Conservation (phyloP, 306 rosid genomes). For the Castanea crenata region DNA sequence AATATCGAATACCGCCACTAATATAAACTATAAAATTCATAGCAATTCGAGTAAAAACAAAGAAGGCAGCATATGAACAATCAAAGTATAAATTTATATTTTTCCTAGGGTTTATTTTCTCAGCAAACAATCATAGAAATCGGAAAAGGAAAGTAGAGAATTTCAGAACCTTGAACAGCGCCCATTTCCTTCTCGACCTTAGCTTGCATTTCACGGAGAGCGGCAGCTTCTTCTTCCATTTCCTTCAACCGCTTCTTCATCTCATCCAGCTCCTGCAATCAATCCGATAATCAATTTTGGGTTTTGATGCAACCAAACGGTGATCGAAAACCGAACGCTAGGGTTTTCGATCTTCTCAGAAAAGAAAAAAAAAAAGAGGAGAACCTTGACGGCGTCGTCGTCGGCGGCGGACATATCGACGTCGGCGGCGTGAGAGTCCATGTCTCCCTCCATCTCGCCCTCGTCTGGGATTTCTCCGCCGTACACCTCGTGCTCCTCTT, state of each 20-base stretch:
- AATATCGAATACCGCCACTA: neutral
- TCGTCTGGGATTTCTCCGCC: conserved; percentile 95
- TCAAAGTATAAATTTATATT: neutral
- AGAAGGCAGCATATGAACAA: neutral
- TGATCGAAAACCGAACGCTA: neutral
- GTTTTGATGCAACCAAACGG: neutral
- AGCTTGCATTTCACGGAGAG: conserved; percentile 96
- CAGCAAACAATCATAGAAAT: neutral
- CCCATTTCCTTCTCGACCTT: conserved; percentile 98
- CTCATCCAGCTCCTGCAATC: conserved; percentile 73
- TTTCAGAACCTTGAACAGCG: conserved; percentile 66
- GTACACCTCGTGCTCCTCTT: conserved; percentile 95
- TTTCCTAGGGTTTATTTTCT: neutral
- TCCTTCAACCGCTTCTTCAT: conserved; percentile 92
- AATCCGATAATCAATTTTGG: neutral
- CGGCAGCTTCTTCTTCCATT: conserved; percentile 97
- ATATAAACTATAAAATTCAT: neutral
- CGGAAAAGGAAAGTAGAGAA: neutral
- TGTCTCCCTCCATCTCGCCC: conserved; percentile 66
- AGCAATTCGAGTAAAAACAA: neutral
- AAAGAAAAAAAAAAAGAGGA: neutral
- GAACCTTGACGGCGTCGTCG: conserved; percentile 77
- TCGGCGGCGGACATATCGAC: conserved; percentile 79
- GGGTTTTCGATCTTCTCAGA: neutral
- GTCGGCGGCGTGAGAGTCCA: conserved; percentile 45